Percentiles rank a stretch among this genome's conserved stretches.
Conservation (phyloP, 1,284 basidiomycete genomes). For the Inonotus obliquus region DNA sequence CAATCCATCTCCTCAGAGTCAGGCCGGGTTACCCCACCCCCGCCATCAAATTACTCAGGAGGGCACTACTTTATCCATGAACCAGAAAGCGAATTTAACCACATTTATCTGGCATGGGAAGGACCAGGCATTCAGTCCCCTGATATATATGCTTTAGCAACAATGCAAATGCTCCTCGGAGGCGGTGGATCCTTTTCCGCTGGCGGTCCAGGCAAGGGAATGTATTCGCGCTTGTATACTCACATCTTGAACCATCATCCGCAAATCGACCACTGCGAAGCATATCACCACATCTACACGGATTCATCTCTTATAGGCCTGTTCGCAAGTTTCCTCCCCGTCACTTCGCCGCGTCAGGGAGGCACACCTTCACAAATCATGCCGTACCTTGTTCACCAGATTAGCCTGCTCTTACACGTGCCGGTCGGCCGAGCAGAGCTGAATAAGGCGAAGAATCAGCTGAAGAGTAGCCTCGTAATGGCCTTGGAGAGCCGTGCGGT, state of each 20-base stretch:
- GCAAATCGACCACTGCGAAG: constrained; percentile 94
- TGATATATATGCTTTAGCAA: constrained; percentile 93
- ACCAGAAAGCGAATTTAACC: constrained; percentile 78
- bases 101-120: constrained; percentile 92
- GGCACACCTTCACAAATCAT: constrained; percentile 70
- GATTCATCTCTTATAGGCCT: constrained; percentile 95
- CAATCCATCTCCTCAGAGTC: constrained; percentile 27
- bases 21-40: constrained; percentile 33
- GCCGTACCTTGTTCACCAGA: constrained; percentile 84
- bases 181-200: constrained; percentile 96
- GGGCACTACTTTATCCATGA: constrained; percentile 75
- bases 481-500: constrained; percentile 88
- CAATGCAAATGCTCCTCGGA: constrained; percentile 92
- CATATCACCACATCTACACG: constrained; percentile 97
- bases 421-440: constrained; percentile 70
- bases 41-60: constrained; percentile 77
- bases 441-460: constrained; percentile 89
- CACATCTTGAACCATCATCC: constrained; percentile 95
- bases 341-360: constrained; percentile 50
- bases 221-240: constrained; percentile 98
- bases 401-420: constrained; percentile 67
- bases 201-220: constrained; percentile 96
- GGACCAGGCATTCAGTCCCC: constrained; percentile 90
- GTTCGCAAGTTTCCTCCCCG: constrained; percentile 84
- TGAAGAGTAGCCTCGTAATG: constrained; percentile 94